Evolutionary conservation across 768 basidiomycete genomes (phyloP).

Genomic region (Boletus sp.): DNA sequence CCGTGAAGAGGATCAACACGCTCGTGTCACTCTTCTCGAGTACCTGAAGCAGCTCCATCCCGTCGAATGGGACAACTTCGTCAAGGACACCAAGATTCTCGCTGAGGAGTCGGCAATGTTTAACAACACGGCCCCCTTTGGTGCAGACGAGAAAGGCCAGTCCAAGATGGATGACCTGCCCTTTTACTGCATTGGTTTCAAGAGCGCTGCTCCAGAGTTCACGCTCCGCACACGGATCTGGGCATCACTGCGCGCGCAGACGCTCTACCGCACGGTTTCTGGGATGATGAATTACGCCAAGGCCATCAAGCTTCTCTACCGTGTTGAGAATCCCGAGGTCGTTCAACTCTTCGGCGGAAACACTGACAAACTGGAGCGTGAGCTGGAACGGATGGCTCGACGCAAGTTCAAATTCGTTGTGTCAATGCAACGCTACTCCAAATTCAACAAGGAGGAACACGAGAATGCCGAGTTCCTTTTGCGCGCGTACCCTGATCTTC

Average conservation of each 20-base stretch:
- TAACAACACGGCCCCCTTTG: constrained; percentile 71
- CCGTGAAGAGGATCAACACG: constrained; percentile 95
- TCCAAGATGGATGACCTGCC: constrained; percentile 90
- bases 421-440: constrained; percentile 98
- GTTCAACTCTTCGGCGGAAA: constrained; percentile 97
- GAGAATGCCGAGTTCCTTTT: constrained; percentile 98
- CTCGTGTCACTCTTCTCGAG: constrained; percentile 93
- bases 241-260: constrained; percentile 98
- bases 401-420: constrained; percentile 99
- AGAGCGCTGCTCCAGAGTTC: constrained; percentile 96
- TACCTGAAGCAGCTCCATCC: constrained; percentile 98
- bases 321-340: constrained; percentile 98
- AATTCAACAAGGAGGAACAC: constrained; percentile 99
- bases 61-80: constrained; percentile 99
- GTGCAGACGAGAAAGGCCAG: constrained; percentile 75
- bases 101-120: constrained; percentile 92
- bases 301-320: constrained; percentile 98
- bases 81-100: constrained; percentile 98
- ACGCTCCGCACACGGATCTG: constrained; percentile 98
- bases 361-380: constrained; percentile 93
- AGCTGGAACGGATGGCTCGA: constrained; percentile 95
- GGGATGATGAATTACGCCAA: constrained; percentile 99
- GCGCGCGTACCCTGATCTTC: constrained; percentile 96
- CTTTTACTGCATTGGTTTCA: constrained; percentile 99
- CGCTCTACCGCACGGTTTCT: constrained; percentile 96